Conservation (phyloP, 768 basidiomycete genomes). For the Pisolithus microcarpus region DNA sequence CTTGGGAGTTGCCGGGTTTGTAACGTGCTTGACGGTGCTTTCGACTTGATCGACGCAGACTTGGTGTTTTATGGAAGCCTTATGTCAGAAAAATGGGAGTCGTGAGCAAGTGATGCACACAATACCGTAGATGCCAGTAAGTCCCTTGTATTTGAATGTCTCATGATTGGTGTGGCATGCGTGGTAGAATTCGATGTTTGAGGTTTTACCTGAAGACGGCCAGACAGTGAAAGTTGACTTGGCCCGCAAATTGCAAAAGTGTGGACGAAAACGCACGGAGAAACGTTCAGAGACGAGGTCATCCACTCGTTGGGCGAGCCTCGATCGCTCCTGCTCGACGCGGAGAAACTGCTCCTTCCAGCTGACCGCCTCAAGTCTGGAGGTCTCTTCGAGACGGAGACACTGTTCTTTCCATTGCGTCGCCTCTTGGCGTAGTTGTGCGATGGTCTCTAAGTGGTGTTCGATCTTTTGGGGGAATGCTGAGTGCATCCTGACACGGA, state of each 20-base stretch:
- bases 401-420: slow-evolving; percentile 69
- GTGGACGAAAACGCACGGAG: slow-evolving; percentile 32
- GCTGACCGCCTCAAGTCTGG: slow-evolving; percentile 46
- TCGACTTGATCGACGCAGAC: slow-evolving; percentile 26
- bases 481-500: not conserved
- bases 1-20: slow-evolving; percentile 7
- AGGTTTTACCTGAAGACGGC: slow-evolving; percentile 6
- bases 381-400: slow-evolving; percentile 38
- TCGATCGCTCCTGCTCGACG: slow-evolving; percentile 61
- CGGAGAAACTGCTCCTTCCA: slow-evolving; percentile 79
- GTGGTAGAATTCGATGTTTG: slow-evolving; percentile 11
- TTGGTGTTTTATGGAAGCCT: slow-evolving; percentile 26
- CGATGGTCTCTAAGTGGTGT: slow-evolving; percentile 54
- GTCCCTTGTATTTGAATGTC: slow-evolving; percentile 15
- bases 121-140: slow-evolving; percentile 24
- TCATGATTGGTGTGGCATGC: slow-evolving; percentile 30
- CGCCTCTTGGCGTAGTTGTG: slow-evolving; percentile 56
- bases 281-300: slow-evolving; percentile 49
- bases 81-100: slow-evolving; percentile 19
- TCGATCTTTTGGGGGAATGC: slow-evolving; percentile 34
- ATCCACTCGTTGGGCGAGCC: slow-evolving; percentile 49
- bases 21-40: slow-evolving; percentile 5
- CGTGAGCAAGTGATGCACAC: slow-evolving; percentile 10
- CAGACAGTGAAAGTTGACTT: not conserved
- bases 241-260: not conserved